phyloP scores from a whole-genome alignment of 1,139 yeast species.

The Zhuliangozyma blackwelliae region DNA sequence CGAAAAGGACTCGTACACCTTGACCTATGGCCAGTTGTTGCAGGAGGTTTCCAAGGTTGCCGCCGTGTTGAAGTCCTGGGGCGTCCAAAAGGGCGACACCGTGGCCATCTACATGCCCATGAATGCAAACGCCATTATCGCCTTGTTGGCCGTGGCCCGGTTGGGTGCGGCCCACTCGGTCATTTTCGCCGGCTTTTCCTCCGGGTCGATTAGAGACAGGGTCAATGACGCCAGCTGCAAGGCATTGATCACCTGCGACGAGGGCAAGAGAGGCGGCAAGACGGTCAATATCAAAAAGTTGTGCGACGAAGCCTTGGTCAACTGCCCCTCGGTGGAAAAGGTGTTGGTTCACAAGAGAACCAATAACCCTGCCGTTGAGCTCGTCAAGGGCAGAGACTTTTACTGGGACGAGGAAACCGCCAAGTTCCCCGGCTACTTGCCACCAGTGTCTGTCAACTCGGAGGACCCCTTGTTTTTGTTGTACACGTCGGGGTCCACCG shows the following conservation, averaged over 20 bases:
- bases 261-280: conserved; percentile 95
- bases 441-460: conserved; percentile 83
- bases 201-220: conserved; percentile 90
- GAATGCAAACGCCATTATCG: conserved; percentile 93
- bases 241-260: conserved; percentile 92
- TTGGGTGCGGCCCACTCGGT: conserved; percentile 97
- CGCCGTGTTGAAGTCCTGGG: conserved; percentile 81
- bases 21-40: conserved; percentile 84
- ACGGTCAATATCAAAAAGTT: conserved; percentile 86
- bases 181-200: conserved; percentile 93
- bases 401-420: conserved; percentile 90
- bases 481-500: conserved; percentile 96
- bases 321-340: conserved; percentile 75
- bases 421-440: conserved; percentile 77
- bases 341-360: conserved; percentile 88
- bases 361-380: conserved; percentile 59
- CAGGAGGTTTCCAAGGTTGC: conserved; percentile 87
- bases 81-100: conserved; percentile 88
- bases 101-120: conserved; percentile 96
- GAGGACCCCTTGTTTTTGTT: conserved; percentile 93
- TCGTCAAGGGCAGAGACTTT: conserved; percentile 81
- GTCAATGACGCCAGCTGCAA: conserved; percentile 83
- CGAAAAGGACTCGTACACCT: conserved; percentile 64
- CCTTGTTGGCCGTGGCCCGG: conserved; percentile 92
- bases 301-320: conserved; percentile 85